Evolutionary conservation across 805 yeast genomes (phyloP), one percentile per base, ranked within the genome.

Genomic region (Saccharomycopsis fodiens): DNA sequence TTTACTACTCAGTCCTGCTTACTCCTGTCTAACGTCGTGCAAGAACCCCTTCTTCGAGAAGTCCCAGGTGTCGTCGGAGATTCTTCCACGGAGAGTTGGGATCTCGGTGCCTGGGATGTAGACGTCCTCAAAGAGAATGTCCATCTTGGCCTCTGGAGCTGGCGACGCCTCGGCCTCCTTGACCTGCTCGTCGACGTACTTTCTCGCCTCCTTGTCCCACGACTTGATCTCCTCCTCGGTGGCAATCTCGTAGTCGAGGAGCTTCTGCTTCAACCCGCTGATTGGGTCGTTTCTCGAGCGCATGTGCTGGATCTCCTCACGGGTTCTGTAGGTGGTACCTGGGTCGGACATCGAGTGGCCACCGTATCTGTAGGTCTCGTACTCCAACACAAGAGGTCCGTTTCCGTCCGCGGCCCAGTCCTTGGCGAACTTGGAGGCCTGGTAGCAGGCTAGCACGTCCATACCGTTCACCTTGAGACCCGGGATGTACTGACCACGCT

Each of bases 291-390:
- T 88, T 76, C 87, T 85, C 37, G 97, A 87, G 76, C 98, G 85
- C 97, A 93, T 89, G 75, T 91, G 91, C 74, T 89, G 97, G 58
- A 93, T 93, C 75, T 93, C 98, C 73, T 93, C 98, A 76, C 98
- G 89, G 64, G 98, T 93, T 80, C 98, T 85, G 82, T 93, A 93
- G 56, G 98, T 93, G 68, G 98, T 93, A 78, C 98, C 98, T 62
- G 98, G 98, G 72, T 93, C 98, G 57, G 97, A 91, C 97, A 93
- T 93, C 58, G 98, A 93, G 80, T 93, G 98, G 68, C 98, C 98
- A 75, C 97, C 97, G 68, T 93, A 93, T 78, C 98, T 85, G 74
- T 93, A 93, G 59, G 98, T 93, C 74, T 89, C 97, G 71, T 84
- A 93, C 76, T 93, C 98, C 57, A 93, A 64, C 45, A 93, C 96